Evolutionary conservation across 805 yeast genomes (phyloP), one percentile per base, ranked within the genome.

Genomic region (Candida adriatica): DNA sequence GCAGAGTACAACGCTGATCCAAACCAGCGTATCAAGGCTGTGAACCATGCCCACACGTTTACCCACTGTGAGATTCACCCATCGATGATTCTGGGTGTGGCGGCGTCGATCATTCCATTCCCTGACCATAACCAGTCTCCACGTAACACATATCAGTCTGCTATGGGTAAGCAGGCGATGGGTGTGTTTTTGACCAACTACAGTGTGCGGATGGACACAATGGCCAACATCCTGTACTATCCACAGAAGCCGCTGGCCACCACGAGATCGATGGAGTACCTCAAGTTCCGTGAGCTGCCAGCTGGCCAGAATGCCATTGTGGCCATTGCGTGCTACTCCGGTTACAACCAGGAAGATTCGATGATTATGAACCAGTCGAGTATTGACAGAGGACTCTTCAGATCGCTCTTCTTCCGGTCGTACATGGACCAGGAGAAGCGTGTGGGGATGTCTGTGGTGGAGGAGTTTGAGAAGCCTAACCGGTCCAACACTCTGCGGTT

Each of bases 131-230:
- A 92, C 61, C 98, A 92, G 68, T 88, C 96, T 39, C 98, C 98
- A 39, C 90, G 98, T 78, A 92, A 92, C 57, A 92, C 98, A 4
- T 92, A 92, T 62, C 98, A 92, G 67, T 88, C 96, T 57, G 98
- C 98, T 43, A 92, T 92, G 98, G 98, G 98, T 76, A 92, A 92
- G 62, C 98, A 92, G 66, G 98, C 98, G 36, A 92, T 92, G 98
- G 98, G 98, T 56, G 97, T 92, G 8, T 90, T 84, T 60, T 70
- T 90, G 51, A 92, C 98, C 5, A 92, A 92, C 55, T 92, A 90
- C 59, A 74, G 80, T 37, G 95, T 90, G 32, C 84, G 98, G 64
- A 92, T 92, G 98, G 98, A 92, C 61, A 92, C 98, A 1, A 92
- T 92, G 98, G 96, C 98, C 8, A 92, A 92, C 55, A 90, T 92